A percentile compares a stretch with the other conserved stretches of the same genome.
phyloP scores from a whole-genome alignment of 73 alveolate genomes.

The Paramecium sonneborni region DNA sequence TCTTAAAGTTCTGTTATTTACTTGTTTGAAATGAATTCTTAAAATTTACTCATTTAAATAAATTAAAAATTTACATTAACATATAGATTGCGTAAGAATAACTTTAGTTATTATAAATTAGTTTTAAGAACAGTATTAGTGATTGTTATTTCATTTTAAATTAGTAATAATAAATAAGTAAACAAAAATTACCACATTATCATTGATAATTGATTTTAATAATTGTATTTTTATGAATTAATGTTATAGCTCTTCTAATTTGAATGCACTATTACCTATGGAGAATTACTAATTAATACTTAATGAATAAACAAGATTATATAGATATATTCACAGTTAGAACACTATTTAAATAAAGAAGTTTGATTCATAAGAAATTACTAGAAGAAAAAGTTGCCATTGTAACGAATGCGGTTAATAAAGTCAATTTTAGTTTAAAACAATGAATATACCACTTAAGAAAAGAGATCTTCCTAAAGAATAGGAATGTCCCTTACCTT shows the following conservation, averaged over 20 bases:
- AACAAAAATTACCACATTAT: too few relatives aligned
- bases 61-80: too few relatives aligned
- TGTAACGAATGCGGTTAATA: background rate
- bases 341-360: background rate
- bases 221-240: background rate
- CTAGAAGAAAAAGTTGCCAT: conserved; percentile 8
- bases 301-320: background rate
- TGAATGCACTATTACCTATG: background rate
- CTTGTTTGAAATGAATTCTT: background rate
- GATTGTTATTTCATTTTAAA: too few relatives aligned
- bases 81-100: too few relatives aligned
- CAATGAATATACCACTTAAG: background rate
- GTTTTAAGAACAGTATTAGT: too few relatives aligned
- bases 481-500: background rate
- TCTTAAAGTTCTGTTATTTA: background rate
- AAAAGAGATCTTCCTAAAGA: background rate
- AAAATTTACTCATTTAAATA: background rate
- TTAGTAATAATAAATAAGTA: too few relatives aligned
- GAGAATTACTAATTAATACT: background rate
- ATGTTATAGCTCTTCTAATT: background rate
- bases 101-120: too few relatives aligned
- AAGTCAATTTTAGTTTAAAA: background rate
- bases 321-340: background rate
- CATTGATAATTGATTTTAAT: too few relatives aligned
- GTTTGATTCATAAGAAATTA: background rate